A percentile compares a stretch with the other conserved stretches of the same genome.
These are phyloP conservation scores for Exophiala sp. DNA, from an alignment of 2,329 filamentous ascomycete genomes.

Conservation along the genomic window DNA sequence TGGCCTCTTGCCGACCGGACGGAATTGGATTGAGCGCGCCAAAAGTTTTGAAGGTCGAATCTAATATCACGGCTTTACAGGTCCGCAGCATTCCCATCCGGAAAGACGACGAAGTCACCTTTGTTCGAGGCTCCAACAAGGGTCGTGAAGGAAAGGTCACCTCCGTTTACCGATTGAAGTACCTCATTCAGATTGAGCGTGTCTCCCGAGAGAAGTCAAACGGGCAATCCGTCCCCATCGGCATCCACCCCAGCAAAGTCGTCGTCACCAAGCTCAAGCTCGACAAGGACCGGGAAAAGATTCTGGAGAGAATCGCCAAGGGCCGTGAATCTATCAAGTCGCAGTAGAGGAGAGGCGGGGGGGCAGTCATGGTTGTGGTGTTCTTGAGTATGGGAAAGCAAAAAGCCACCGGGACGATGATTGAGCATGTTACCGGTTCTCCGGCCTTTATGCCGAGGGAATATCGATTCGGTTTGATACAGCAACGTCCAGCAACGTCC, in stretches of 20 bases:
- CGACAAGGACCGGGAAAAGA: constrained; percentile 49
- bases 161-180: constrained; percentile 97
- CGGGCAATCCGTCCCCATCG: constrained; percentile 90
- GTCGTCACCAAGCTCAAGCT: constrained; percentile 99
- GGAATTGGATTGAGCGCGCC: neutral
- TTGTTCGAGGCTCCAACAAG: constrained; percentile 92
- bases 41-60: neutral
- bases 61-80: constrained; percentile 41
- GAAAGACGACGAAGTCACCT: constrained; percentile 92
- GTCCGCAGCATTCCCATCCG: constrained; percentile 94
- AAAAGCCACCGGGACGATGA: neutral
- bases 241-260: constrained; percentile 93
- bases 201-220: constrained; percentile 95
- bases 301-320: constrained; percentile 44
- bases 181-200: constrained; percentile 93
- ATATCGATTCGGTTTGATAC: constrained; percentile 9
- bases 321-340: constrained; percentile 40
- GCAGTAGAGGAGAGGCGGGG: constrained; percentile 11
- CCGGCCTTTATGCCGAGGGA: neutral
- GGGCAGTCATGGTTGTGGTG: constrained; percentile 6
- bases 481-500: constrained; percentile 12
- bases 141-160: constrained; percentile 97
- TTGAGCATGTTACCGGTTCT: constrained; percentile 5
- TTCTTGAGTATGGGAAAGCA: constrained; percentile 5
- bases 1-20: neutral